These are phyloP conservation scores for Penicillium alfredii DNA, from an alignment of 495 filamentous ascomycete species.

Conservation along the genomic window DNA sequence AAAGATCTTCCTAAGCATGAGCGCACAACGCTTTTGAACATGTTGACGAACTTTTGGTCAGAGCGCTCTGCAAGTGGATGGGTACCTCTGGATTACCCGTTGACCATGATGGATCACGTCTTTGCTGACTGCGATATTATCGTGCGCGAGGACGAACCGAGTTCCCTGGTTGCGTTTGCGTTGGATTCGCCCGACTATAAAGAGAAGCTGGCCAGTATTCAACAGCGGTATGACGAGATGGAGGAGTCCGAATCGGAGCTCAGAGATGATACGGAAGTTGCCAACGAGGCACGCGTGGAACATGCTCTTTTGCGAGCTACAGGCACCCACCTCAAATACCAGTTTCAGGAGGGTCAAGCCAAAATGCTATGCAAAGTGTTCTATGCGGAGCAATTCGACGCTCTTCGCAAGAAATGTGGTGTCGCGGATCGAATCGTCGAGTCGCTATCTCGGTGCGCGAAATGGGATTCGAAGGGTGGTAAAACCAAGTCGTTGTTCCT, in stretches of 20 bases:
- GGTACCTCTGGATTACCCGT: constrained; percentile 89
- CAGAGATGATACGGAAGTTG: constrained; percentile 27
- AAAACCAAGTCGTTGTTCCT: constrained; percentile 98
- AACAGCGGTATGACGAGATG: constrained; percentile 47
- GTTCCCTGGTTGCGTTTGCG: constrained; percentile 90
- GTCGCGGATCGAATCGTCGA: constrained; percentile 91
- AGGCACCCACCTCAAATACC: constrained; percentile 89
- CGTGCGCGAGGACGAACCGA: constrained; percentile 94
- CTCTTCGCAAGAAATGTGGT: constrained; percentile 84
- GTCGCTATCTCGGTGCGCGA: constrained; percentile 86
- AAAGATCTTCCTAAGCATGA: constrained; percentile 86
- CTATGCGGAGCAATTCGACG: constrained; percentile 96
- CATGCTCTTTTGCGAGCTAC: constrained; percentile 71
- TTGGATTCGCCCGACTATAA: constrained; percentile 80
- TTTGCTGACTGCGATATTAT: constrained; percentile 98
- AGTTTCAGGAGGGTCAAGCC: constrained; percentile 84
- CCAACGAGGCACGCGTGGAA: constrained; percentile 56
- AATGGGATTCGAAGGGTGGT: constrained; percentile 97
- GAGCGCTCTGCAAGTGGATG: constrained; percentile 95
- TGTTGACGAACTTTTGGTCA: constrained; percentile 96
- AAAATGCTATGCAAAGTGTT: constrained; percentile 98
- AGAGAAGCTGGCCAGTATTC: constrained; percentile 67
- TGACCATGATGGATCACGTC: constrained; percentile 83
- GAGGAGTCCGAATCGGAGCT: constrained; percentile 20
- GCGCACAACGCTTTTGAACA: constrained; percentile 84